Base-by-base conservation (phyloP, 345 rosid genomes). In the Pistacia integerrima region DNA sequence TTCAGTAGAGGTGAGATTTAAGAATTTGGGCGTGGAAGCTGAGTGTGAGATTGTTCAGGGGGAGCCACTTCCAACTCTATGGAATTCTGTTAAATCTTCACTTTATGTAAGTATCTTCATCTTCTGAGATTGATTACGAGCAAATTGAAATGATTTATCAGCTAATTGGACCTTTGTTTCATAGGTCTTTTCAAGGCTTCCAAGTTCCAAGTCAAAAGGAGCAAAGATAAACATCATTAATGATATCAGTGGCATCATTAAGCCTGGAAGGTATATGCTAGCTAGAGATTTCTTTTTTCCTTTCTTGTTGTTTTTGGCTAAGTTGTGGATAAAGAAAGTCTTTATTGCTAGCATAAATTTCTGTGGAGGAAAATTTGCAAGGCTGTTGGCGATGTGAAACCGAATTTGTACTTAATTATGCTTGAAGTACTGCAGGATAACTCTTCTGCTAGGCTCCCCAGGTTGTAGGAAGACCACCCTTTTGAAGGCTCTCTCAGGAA, bases 381-480 rank as follows among this genome's bases (percentile, higher is more conserved):
- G 22, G 22, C 22, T 22, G 22, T 30, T 49, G 54, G 54, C 12
- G 3, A 49, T 49, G 8, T 49, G 41, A 28, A 61, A 61, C 41
- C 10, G 30, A 38, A 63, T 30, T 30, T 33, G 38, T 61, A 13
- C 41, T 28, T 67, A 46, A 75, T 8, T 11, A 20, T 18, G 41
- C 52, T 72, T 33, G 30, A 55, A 49, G 22, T 60, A 35, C 58
- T 69, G 62, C 84, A 88, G 97, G 79, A 85, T 91, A 85, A 88
- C 95, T 59, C 65, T 92, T 58, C 74, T 92, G 75, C 92, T 92
- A 73, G 97, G 97, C 38, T 93, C 97, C 41, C 97, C 95, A 60
- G 95, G 97, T 30, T 89, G 95, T 80, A 93, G 96, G 35, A 93
- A 93, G 79, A 87, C 92, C 58, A 81, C 91, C n/a, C 74, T 91